Evolutionary conservation across 2,329 filamentous ascomycete genomes (phyloP).

Genomic region (Penicillium fuscoglaucum): DNA sequence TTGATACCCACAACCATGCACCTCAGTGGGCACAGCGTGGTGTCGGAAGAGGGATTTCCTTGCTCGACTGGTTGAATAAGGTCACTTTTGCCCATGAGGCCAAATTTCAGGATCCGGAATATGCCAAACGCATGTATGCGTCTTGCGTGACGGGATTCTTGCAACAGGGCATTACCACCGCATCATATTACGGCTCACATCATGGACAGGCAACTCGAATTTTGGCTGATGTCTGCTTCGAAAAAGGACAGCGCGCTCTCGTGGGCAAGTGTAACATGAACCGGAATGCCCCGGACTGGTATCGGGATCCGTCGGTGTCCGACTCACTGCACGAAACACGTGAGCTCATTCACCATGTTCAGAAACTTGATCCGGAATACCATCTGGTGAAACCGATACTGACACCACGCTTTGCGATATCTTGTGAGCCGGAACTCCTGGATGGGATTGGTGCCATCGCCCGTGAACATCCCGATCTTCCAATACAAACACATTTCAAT

Average conservation of each 20-base stretch:
- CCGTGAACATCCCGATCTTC: conserved; percentile 48
- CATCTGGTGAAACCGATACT: conserved; percentile 53
- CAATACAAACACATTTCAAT: conserved; percentile 68
- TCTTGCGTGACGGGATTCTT: conserved; percentile 59
- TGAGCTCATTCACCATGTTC: conserved; percentile 53
- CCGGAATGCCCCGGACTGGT: conserved; percentile 51
- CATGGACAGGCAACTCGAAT: conserved; percentile 35
- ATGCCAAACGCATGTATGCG: conserved; percentile 56
- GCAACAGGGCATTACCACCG: conserved; percentile 50
- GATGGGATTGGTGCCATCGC: conserved; percentile 58
- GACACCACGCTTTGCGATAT: conserved; percentile 63
- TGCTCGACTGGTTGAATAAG: conserved; percentile 63
- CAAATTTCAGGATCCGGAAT: conserved; percentile 55
- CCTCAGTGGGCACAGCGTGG: conserved; percentile 56
- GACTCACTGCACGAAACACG: conserved; percentile 53
- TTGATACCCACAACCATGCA: conserved; percentile 70
- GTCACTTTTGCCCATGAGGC: conserved; percentile 66
- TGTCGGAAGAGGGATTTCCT: conserved; percentile 41
- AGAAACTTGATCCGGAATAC: conserved; percentile 46
- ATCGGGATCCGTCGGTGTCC: conserved; percentile 50
- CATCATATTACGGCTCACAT: conserved; percentile 38
- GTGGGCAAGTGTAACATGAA: conserved; percentile 43
- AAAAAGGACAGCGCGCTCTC: conserved; percentile 37
- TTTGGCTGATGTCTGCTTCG: conserved; percentile 36
- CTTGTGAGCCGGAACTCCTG: conserved; percentile 58